Evolutionary conservation across 176 grass and related monocot species (phyloP).

Genomic region (Carex pumila): DNA sequence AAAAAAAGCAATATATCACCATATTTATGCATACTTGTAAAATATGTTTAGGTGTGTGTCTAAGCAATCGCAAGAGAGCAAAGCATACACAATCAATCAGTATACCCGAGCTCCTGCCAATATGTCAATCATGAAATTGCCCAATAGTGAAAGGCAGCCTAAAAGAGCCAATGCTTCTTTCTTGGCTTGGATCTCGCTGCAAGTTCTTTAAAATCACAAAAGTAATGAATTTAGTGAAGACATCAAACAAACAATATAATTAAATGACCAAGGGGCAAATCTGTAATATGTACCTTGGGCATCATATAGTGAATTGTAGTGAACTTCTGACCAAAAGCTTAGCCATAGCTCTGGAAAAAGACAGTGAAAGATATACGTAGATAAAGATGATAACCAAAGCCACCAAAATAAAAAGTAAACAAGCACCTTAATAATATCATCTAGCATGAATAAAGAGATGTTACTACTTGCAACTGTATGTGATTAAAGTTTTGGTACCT

Average conservation of each 20-base stretch:
- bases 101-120: neutral
- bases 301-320: slow-evolving; percentile 96
- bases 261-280: neutral
- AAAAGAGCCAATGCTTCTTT: slow-evolving; percentile 95
- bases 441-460: neutral
- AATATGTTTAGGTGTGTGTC: neutral
- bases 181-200: slow-evolving; percentile 67
- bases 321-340: slow-evolving; percentile 98
- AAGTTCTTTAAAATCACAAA: slow-evolving; percentile 44
- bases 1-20: neutral
- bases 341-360: slow-evolving; percentile 78
- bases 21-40: neutral
- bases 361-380: slow-evolving; percentile 3
- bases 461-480: neutral
- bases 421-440: neutral
- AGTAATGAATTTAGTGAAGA: neutral
- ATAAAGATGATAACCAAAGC: neutral
- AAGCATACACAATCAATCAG: neutral
- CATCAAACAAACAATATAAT: neutral
- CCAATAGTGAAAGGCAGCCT: neutral
- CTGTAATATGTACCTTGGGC: slow-evolving; percentile 47
- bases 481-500: neutral
- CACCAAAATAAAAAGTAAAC: neutral
- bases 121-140: neutral
- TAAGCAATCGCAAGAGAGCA: neutral